Evolutionary conservation across 345 rosid species (phyloP).

Genomic region (Mallotus nudiflorus): DNA sequence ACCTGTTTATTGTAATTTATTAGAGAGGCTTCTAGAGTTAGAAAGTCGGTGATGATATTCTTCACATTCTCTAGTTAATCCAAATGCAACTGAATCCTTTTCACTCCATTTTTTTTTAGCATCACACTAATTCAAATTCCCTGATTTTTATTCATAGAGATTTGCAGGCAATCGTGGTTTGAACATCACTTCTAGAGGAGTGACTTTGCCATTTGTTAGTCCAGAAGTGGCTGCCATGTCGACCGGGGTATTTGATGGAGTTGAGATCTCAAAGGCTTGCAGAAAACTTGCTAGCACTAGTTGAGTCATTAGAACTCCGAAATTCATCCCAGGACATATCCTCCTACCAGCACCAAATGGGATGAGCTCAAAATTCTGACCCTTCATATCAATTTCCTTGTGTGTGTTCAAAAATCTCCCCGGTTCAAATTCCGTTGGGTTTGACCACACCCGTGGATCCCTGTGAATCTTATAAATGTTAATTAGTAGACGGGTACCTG

Average conservation of each 20-base stretch:
- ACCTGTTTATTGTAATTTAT: too few relatives aligned
- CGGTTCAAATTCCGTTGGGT: slow-evolving; percentile 4
- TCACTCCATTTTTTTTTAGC: too few relatives aligned
- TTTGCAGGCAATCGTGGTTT: slow-evolving; percentile 19
- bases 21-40: too few relatives aligned
- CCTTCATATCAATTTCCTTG: slow-evolving; percentile 16
- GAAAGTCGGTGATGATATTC: too few relatives aligned
- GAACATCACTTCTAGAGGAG: slow-evolving; percentile 27
- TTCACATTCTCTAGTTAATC: too few relatives aligned
- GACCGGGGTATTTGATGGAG: slow-evolving; percentile 6
- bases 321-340: slow-evolving; percentile 12
- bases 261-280: slow-evolving; percentile 10
- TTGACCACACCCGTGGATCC: slow-evolving; percentile 10
- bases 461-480: slow-evolving; percentile 3
- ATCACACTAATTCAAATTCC: too few relatives aligned
- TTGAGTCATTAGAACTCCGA: slow-evolving; percentile 3
- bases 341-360: slow-evolving; percentile 23
- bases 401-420: slow-evolving; percentile 5
- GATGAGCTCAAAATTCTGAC: slow-evolving; percentile 16
- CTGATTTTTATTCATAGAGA: slow-evolving; percentile 2
- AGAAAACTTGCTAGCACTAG: slow-evolving; percentile 10
- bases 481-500: slow-evolving; percentile 1
- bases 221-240: slow-evolving; percentile 22
- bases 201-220: slow-evolving; percentile 23
- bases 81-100: too few relatives aligned